Evolutionary conservation across 2,329 filamentous ascomycete species (phyloP).

Genomic region (Drechmeria coniospora): DNA sequence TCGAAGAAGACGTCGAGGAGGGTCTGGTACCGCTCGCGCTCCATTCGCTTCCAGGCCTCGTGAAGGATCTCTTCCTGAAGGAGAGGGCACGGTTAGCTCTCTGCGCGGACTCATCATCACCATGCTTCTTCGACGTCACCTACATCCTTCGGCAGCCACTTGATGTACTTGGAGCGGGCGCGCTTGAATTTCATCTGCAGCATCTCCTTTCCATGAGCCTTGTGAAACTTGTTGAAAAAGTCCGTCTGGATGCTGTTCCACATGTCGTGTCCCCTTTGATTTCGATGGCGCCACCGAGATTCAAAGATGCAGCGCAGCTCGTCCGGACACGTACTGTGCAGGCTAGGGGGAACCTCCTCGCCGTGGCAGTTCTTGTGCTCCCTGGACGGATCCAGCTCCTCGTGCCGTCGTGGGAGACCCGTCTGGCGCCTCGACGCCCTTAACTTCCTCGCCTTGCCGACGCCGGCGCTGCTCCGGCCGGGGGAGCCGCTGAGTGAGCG

Average conservation of each 20-base stretch:
- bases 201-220: constrained; percentile 28
- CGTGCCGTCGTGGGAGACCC: constrained; percentile 2
- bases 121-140: no score
- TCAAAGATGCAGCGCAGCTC: constrained; percentile 34
- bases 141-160: constrained; percentile 36
- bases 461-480: constrained; percentile 9
- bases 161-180: constrained; percentile 29
- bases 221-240: constrained; percentile 19
- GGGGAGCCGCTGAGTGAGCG: constrained; percentile 13
- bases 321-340: constrained; percentile 29
- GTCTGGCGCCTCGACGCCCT: constrained; percentile 5
- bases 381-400: constrained; percentile 9
- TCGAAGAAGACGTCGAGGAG: constrained; percentile 31
- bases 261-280: constrained; percentile 40
- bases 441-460: constrained; percentile 13
- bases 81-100: not conserved
- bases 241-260: constrained; percentile 36
- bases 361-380: constrained; percentile 21
- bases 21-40: constrained; percentile 26
- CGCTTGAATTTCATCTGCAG: constrained; percentile 42
- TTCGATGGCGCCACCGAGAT: constrained; percentile 27
- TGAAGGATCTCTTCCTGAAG: constrained; percentile 23
- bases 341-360: constrained; percentile 18
- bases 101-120: no score
- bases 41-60: constrained; percentile 24